Evolutionary conservation across 306 rosid genomes (phyloP), one percentile per base, ranked within the genome.

Genomic region (Urtica urens): DNA sequence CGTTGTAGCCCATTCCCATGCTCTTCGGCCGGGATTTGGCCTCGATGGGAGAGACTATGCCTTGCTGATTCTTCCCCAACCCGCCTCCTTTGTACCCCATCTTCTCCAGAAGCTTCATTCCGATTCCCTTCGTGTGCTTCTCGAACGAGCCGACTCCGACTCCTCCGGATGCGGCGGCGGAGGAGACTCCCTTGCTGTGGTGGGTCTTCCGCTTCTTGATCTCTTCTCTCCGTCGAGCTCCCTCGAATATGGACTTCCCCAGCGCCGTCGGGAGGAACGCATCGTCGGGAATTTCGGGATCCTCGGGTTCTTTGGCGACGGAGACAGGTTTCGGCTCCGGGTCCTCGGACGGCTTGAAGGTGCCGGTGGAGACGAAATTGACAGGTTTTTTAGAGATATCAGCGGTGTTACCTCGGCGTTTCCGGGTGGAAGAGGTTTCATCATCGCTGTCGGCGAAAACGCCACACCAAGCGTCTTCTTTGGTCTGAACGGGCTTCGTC

Each of bases 11-110:
- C 79, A 85, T 69, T 44, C 94, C 95, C 58, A 73, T 59, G 54
- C 79, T 79, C 71, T 77, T 85, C 4, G 79, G 94, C 76, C 94
- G 78, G 85, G 79, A n/a, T 57, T 58, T 78, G 1, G 85, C 87
- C 67, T 85, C 83, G 20, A 85, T 68, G 0, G 99, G 95, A 16
- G 80, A 65, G 22, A 81, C 43, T 62, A 90, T 90, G 37, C 99
- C 99, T 41, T 90, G 95, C 69, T 72, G 62, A 46, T 85, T 81
- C 75, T 66, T 81, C 24, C 99, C 99, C 53, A 90, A 95, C 27
- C 95, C 99, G 7, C 94, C 99, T 43, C 99, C 95, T 72, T 63
- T 79, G 66, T 90, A 90, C 9, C 99, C 99, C 99, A 90, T 90
- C 46, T 75, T 85, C 73, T 71, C 78, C 60, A 85, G 69, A 58